Evolutionary conservation across 306 rosid genomes (phyloP), one percentile per base, ranked within the genome.

Genomic region (Rosa chinensis): DNA sequence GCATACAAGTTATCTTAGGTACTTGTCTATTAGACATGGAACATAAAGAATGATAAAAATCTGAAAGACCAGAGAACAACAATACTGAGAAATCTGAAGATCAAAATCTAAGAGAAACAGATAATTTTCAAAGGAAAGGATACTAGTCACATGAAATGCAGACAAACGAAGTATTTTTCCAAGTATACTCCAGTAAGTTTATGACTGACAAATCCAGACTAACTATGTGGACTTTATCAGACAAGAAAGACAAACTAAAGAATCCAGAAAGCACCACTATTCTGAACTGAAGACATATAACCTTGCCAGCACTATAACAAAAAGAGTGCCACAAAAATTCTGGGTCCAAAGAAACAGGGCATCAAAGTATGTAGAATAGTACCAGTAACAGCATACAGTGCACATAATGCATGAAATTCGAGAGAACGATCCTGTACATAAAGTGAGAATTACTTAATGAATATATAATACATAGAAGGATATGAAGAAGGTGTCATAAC

Each of bases 361-460:
- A 68, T 43, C 39, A 47, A 71, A 75, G 56, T 62, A 76, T 39
- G 68, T 77, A 39, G 84, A 81, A 62, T 11, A 72, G 78, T 93
- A 93, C 98, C 98, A 0, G 98, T 93, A 43, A 91, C 89, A 78
- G 93, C 93, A 66, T 93, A 93, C 40, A 91, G 89, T 64, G 94
- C 97, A 80, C 92, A 91, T 11, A 93, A 82, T 56, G 82, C 88
- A 20, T 77, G 80, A 72, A 93, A 93, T 83, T 93, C 94, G 18
- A 93, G 97, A 72, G 97, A 93, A 32, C 94, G 91, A 80, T 93
- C 98, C 98, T 93, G 98, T 73, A 73, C 62, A 77, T 45, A 79
- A 42, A 78, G 66, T 40, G 14, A 76, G 5, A 76, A 45, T 63
- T 37, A 32, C 8, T 4, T 13, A 20, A 48, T 39, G 50, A 43